Evolutionary conservation across 805 yeast genomes (phyloP), one percentile per base, ranked within the genome.

Genomic region (Candida qinlingensis): DNA sequence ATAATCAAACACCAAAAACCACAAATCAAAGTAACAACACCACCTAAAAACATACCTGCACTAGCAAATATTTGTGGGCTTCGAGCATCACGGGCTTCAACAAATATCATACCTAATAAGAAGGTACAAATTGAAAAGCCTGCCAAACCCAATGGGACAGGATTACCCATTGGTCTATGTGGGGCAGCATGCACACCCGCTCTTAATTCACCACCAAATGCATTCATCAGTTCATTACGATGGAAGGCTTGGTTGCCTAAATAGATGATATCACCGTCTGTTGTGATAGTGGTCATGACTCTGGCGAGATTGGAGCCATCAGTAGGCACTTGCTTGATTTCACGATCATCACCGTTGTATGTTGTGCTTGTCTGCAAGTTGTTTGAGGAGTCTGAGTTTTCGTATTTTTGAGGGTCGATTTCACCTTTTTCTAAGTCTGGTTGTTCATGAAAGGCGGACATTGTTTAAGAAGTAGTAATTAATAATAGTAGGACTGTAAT

Each of bases 81-180:
- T 4, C 59, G 51, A 33, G 77, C 75, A n/a, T 73, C 72, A 55
- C 70, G 65, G 5, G 79, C 81, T 12, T 72, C 76, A 55, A 73
- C 62, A 41, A 71, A 65, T 41, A 66, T 68, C 45, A 79, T 62
- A 1, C 81, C 79, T 45, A 79, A 60, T 1, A 77, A 68, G 47
- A 79, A 68, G 1, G 78, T 73, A 11, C 76, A 65, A 31, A 73
- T 60, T 19, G 75, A 69, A 58, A 74, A 79, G 0, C 79, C 76
- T 9, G 71, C 70, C 34, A 79, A 67, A 5, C 83, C 83, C 13
- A 79, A 67, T 1, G 82, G 81, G 9, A 80, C 76, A 1, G 83
- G 80, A 38, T 59, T 58, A 11, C 61, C 75, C 46, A 59, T 63
- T 26, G 49, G 49, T 34, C 46, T 31, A 25, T 42, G 46, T 19